Evolutionary conservation across 1,284 basidiomycete species (phyloP).

Genomic region (Malassezia pachydermatis): DNA sequence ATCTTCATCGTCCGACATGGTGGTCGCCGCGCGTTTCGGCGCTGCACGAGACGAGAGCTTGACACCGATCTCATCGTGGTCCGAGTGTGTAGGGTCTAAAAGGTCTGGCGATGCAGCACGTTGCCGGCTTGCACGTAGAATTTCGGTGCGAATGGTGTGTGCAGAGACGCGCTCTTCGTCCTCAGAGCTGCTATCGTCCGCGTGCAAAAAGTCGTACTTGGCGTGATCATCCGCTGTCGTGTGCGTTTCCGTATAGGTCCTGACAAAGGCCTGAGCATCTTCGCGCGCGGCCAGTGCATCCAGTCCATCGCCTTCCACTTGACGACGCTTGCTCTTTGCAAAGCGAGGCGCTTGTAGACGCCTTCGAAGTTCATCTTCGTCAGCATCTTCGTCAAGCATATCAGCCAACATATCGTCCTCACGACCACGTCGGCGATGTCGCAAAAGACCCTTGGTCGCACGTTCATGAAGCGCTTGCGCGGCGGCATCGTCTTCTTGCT

Average conservation of each 20-base stretch:
- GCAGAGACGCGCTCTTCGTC: constrained; percentile 16
- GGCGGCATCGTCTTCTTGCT: constrained; percentile 31
- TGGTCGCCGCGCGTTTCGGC: background rate
- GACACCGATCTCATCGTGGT: background rate
- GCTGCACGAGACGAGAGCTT: background rate
- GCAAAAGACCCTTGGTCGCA: constrained; percentile 28
- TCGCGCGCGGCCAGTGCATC: constrained; percentile 27
- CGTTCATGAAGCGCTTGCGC: constrained; percentile 33
- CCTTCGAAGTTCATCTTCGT: constrained; percentile 32
- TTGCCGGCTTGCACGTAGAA: background rate
- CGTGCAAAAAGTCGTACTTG: constrained; percentile 29
- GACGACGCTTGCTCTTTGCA: constrained; percentile 30
- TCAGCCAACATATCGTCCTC: constrained; percentile 26
- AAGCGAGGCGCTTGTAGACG: constrained; percentile 18
- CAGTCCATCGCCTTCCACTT: constrained; percentile 30
- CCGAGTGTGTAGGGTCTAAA: background rate
- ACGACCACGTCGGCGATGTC: constrained; percentile 22
- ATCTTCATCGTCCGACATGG: constrained; percentile 5
- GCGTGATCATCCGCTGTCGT: constrained; percentile 21
- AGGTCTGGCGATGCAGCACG: background rate
- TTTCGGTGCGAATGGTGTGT: constrained; percentile 8
- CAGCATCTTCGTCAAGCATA: constrained; percentile 40
- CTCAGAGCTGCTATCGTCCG: constrained; percentile 11
- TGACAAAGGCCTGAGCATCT: constrained; percentile 35
- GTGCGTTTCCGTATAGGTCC: constrained; percentile 29